phyloP scores from a whole-genome alignment of 1,284 basidiomycete species.

The Ustilago nuda region DNA sequence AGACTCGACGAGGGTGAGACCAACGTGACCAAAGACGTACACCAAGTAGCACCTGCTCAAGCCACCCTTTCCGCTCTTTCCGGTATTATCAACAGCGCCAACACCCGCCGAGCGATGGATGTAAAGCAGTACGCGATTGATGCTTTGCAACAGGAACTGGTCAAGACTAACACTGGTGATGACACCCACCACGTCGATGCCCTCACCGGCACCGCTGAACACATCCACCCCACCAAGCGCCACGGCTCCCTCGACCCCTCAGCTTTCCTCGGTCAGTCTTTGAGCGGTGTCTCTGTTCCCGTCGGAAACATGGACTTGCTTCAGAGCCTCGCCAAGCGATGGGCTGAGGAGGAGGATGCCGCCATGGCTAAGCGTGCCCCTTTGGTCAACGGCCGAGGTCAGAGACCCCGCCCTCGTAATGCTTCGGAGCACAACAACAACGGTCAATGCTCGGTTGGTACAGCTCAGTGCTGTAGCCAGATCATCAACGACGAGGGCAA shows the following conservation, averaged over 20 bases:
- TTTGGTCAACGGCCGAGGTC: constrained; percentile 37
- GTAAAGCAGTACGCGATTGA: constrained; percentile 45
- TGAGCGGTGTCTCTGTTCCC: constrained; percentile 43
- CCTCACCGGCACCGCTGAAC: constrained; percentile 38
- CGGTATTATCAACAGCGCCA: constrained; percentile 53
- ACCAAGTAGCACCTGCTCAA: constrained; percentile 53
- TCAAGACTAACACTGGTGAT: constrained; percentile 48
- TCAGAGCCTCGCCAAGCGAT: constrained; percentile 26
- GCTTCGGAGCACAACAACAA: constrained; percentile 47
- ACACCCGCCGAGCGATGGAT: constrained; percentile 57
- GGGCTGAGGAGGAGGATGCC: constrained; percentile 40
- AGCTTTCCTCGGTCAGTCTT: constrained; percentile 16
- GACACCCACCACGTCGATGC: constrained; percentile 45
- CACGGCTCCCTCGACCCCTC: constrained; percentile 21
- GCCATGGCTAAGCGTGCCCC: constrained; percentile 44
- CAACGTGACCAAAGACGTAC: constrained; percentile 30
- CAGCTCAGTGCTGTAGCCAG: constrained; percentile 53
- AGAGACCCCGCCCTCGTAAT: constrained; percentile 34
- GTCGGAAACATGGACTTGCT: constrained; percentile 43
- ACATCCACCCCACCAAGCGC: constrained; percentile 18
- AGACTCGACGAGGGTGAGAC: constrained; percentile 53
- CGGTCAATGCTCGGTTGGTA: constrained; percentile 53
- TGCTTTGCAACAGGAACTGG: constrained; percentile 35
- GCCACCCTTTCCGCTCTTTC: constrained; percentile 52
- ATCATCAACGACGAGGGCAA: constrained; percentile 50